Percentiles rank a stretch among this genome's conserved stretches.
These are phyloP conservation scores for Rubia tinctorum DNA, from an alignment of 305 asterid genomes.

Conservation along the genomic window DNA sequence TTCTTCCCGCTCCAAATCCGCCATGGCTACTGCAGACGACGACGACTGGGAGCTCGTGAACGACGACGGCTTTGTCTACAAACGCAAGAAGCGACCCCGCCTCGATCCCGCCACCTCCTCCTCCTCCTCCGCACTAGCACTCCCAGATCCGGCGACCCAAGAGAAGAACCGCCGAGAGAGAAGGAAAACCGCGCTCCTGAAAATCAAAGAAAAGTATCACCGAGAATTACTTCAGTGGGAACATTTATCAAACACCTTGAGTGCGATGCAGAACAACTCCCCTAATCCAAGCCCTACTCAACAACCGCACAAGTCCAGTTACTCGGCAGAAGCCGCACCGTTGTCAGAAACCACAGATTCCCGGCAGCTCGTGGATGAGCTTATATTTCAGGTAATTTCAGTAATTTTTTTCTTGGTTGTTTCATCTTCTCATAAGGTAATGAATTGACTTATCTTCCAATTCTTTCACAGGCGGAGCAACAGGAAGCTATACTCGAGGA, in stretches of 20 bases:
- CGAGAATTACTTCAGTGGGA: constrained; percentile 73
- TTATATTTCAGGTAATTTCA: constrained; percentile 51
- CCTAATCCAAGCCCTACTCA: constrained; percentile 14
- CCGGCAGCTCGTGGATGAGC: constrained; percentile 47
- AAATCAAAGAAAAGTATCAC: constrained; percentile 44
- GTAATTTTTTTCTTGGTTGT: neutral
- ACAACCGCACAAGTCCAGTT: constrained; percentile 14
- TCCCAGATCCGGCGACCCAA: constrained; percentile 59
- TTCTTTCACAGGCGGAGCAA: constrained; percentile 53
- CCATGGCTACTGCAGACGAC: constrained; percentile 32
- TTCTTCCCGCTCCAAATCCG: neutral
- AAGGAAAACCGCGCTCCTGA: constrained; percentile 52
- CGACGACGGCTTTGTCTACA: constrained; percentile 74
- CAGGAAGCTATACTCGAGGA: constrained; percentile 56
- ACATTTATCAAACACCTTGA: constrained; percentile 60
- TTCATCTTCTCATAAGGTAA: neutral
- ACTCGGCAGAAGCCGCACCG: neutral
- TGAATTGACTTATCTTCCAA: neutral
- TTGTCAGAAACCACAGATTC: constrained; percentile 27
- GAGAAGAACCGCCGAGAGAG: constrained; percentile 48
- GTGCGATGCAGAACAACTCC: constrained; percentile 39
- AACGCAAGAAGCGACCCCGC: constrained; percentile 55
- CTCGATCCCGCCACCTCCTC: constrained; percentile 30
- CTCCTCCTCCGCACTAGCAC: constrained; percentile 32
- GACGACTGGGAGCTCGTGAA: constrained; percentile 72